These are phyloP conservation scores for Arthrobotrys musiformis DNA, from an alignment of 2,329 filamentous ascomycete species.

Conservation along the genomic window DNA sequence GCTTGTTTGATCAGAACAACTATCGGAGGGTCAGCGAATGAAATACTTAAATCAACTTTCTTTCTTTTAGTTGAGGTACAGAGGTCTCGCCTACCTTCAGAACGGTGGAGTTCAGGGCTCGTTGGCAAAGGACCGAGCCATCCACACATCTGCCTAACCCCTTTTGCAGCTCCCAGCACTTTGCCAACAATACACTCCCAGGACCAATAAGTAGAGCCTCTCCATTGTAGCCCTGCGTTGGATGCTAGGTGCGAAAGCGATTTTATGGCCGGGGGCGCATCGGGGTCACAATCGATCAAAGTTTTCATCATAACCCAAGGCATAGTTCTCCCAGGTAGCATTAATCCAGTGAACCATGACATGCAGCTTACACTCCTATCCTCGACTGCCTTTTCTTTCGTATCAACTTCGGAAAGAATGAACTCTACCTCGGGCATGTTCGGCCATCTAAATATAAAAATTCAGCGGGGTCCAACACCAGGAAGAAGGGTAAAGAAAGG, in stretches of 20 bases:
- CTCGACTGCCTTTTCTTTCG: slow-evolving; percentile 66
- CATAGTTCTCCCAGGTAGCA: slow-evolving; percentile 76
- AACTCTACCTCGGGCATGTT: slow-evolving; percentile 74
- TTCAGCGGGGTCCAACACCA: not conserved
- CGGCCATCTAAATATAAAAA: slow-evolving; percentile 68
- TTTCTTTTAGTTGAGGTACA: not conserved
- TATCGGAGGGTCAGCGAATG: slow-evolving; percentile 16
- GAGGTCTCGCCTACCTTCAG: slow-evolving; percentile 64
- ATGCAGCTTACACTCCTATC: slow-evolving; percentile 75
- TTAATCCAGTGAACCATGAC: slow-evolving; percentile 80
- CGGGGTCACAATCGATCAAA: slow-evolving; percentile 78
- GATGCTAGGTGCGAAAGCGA: slow-evolving; percentile 76
- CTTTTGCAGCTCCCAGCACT: slow-evolving; percentile 74
- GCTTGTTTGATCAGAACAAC: slow-evolving; percentile 75
- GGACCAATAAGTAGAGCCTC: slow-evolving; percentile 81
- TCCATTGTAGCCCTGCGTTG: slow-evolving; percentile 79
- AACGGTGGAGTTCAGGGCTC: slow-evolving; percentile 73
- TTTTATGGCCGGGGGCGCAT: slow-evolving; percentile 73
- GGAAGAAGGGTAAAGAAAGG: not conserved
- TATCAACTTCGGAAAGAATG: slow-evolving; percentile 71
- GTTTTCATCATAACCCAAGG: slow-evolving; percentile 83
- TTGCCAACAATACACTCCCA: slow-evolving; percentile 78
- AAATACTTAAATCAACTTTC: not conserved
- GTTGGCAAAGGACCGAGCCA: slow-evolving; percentile 80
- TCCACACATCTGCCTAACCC: slow-evolving; percentile 75